A percentile compares a stretch with the other conserved stretches of the same genome.
Conservation (phyloP, 345 rosid species). For the Geranium brycei region DNA sequence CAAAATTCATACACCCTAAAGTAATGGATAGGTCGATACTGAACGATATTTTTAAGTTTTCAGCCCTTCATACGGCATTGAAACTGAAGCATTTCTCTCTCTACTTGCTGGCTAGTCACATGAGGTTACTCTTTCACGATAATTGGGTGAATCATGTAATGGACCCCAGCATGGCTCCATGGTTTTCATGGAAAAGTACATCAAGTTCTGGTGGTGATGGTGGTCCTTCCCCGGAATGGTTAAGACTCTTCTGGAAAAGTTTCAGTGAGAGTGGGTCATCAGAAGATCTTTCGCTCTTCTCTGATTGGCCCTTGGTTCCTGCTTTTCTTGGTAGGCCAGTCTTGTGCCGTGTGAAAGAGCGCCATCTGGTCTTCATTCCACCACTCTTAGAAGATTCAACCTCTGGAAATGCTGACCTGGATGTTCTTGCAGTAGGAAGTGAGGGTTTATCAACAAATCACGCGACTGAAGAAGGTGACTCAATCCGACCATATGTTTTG, state of each 20-base stretch:
- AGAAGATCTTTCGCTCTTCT: constrained; percentile 55
- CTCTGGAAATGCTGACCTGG: constrained; percentile 19
- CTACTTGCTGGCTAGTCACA: constrained; percentile 53
- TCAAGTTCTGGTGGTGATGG: constrained; percentile 46
- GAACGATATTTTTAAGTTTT: constrained; percentile 44
- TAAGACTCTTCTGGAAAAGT: constrained; percentile 72
- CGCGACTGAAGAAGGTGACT: constrained; percentile 30
- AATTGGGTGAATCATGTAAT: constrained; percentile 69
- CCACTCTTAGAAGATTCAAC: constrained; percentile 31
- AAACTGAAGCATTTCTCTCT: constrained; percentile 59
- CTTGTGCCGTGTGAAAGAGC: constrained; percentile 70
- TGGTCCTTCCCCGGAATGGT: constrained; percentile 88
- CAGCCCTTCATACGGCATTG: constrained; percentile 39
- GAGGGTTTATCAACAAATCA: constrained; percentile 23
- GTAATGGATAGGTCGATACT: constrained; percentile 58
- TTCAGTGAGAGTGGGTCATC: constrained; percentile 45
- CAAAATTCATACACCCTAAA: constrained; percentile 67
- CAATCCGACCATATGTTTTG: constrained; percentile 30
- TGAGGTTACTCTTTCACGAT: constrained; percentile 60
- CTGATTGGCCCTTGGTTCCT: constrained; percentile 93
- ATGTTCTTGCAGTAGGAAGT: constrained; percentile 18
- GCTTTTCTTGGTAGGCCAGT: constrained; percentile 84
- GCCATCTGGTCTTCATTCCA: constrained; percentile 63
- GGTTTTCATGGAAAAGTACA: constrained; percentile 81
- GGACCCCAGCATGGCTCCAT: constrained; percentile 51